Percentiles rank a stretch among this genome's conserved stretches.
Evolutionary conservation across 768 basidiomycete genomes (phyloP).

Genomic region (Trametes punicea): DNA sequence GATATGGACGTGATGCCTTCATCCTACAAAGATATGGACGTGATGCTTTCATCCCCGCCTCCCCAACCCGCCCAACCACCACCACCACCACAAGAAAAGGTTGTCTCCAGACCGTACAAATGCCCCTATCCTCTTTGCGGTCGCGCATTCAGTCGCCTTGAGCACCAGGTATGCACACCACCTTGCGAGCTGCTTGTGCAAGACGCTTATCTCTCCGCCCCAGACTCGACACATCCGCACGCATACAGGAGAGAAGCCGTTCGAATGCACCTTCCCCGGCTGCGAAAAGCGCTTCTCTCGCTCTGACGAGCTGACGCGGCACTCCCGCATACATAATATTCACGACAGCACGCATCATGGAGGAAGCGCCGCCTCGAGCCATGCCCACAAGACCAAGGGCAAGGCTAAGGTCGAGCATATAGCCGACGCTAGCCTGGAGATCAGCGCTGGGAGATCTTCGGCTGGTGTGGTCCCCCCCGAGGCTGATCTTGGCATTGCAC

Average conservation of each 20-base stretch:
- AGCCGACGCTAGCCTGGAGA: constrained; percentile 21
- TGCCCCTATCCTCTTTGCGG: constrained; percentile 91
- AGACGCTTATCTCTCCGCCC: not conserved
- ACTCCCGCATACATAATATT: constrained; percentile 87
- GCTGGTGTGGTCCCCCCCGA: constrained; percentile 8
- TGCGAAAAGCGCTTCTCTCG: constrained; percentile 98
- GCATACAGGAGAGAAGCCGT: constrained; percentile 98
- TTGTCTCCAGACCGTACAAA: constrained; percentile 80
- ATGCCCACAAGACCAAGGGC: constrained; percentile 21
- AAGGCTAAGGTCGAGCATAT: constrained; percentile 32
- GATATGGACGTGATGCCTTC: constrained; percentile 23
- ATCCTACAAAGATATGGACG: constrained; percentile 21
- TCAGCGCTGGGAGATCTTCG: constrained; percentile 18
- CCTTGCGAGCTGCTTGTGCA: not conserved
- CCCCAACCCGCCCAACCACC: constrained; percentile 19
- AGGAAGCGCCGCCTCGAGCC: constrained; percentile 6
- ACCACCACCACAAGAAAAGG: constrained; percentile 33
- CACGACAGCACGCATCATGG: constrained; percentile 35
- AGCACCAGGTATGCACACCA: constrained; percentile 74
- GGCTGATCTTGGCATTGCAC: constrained; percentile 11
- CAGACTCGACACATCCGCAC: constrained; percentile 98
- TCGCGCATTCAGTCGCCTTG: constrained; percentile 92
- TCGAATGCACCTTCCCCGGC: constrained; percentile 84
- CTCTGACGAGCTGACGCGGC: constrained; percentile 97
- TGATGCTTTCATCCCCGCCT: constrained; percentile 16